Evolutionary conservation across 2,329 filamentous ascomycete genomes (phyloP).

Genomic region (Gaeumannomyces sp.): DNA sequence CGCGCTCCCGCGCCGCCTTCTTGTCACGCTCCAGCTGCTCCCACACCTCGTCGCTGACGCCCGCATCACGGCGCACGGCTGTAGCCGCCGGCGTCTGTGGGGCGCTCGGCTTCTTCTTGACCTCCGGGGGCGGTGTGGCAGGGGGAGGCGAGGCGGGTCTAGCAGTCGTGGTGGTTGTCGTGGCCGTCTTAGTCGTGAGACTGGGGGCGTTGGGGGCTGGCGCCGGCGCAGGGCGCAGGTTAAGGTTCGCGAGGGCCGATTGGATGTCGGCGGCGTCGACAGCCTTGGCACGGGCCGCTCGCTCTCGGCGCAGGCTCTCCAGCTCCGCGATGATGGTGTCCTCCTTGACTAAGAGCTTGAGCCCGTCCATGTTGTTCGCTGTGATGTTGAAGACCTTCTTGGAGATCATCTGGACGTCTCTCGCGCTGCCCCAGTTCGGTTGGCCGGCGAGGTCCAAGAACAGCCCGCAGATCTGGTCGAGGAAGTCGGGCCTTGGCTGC

Average conservation of each 20-base stretch:
- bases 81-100: background rate
- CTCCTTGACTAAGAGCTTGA: slow-evolving; percentile 11
- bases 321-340: slow-evolving; percentile 1
- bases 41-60: slow-evolving; percentile 57
- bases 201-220: background rate
- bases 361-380: slow-evolving; percentile 21
- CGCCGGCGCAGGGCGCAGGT: background rate
- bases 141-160: background rate
- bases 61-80: slow-evolving; percentile 39
- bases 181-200: background rate
- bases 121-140: background rate
- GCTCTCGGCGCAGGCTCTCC: slow-evolving; percentile 5
- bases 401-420: slow-evolving; percentile 52
- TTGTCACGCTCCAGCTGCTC: slow-evolving; percentile 49
- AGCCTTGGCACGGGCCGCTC: background rate
- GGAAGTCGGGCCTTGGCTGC: slow-evolving; percentile 11
- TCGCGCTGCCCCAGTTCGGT: slow-evolving; percentile 54
- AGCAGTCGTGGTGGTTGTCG: background rate
- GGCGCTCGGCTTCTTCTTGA: background rate
- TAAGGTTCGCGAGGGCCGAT: background rate
- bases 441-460: slow-evolving; percentile 37
- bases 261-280: background rate
- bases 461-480: slow-evolving; percentile 19
- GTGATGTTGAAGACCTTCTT: slow-evolving; percentile 40
- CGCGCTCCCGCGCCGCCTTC: slow-evolving; percentile 28